phyloP scores from a whole-genome alignment of 1,139 yeast genomes.

The Taphrina wiesneri region DNA sequence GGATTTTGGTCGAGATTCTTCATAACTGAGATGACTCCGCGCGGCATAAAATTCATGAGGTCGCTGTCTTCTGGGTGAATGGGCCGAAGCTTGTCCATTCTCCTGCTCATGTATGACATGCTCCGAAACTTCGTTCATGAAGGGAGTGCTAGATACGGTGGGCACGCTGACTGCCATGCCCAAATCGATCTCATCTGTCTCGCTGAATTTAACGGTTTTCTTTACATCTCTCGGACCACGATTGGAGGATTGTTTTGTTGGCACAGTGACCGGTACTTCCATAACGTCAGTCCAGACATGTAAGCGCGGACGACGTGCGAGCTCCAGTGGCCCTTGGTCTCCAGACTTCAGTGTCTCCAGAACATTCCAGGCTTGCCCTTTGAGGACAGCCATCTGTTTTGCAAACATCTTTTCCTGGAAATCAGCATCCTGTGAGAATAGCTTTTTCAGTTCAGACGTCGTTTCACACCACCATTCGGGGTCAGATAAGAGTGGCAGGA shows the following conservation, averaged over 20 bases:
- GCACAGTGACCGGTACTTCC: conserved; percentile 55
- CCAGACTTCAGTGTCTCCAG: conserved; percentile 62
- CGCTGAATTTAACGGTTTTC: conserved; percentile 31
- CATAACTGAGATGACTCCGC: conserved; percentile 8
- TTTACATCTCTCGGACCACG: conserved; percentile 47
- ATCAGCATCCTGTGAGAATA: conserved; percentile 60
- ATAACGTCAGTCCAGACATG: conserved; percentile 45
- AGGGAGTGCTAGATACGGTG: conserved; percentile 4
- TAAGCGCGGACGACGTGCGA: conserved; percentile 41
- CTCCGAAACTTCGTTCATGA: neutral
- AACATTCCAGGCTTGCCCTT: conserved; percentile 78
- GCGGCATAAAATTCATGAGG: conserved; percentile 10
- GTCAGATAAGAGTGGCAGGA: conserved; percentile 61
- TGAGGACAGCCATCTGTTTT: conserved; percentile 67
- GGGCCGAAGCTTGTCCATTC: neutral
- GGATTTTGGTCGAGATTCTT: neutral
- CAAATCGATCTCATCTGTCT: conserved; percentile 23
- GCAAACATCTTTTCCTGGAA: conserved; percentile 68
- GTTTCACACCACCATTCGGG: conserved; percentile 72
- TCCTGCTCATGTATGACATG: neutral
- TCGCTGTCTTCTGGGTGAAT: neutral
- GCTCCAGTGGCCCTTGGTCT: conserved; percentile 67
- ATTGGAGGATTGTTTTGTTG: conserved; percentile 45
- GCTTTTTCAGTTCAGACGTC: conserved; percentile 51
- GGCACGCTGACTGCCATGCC: conserved; percentile 21